Percentiles rank a stretch among this genome's conserved stretches.
Conservation (phyloP, 805 yeast species). For the Metschnikowia similis region DNA sequence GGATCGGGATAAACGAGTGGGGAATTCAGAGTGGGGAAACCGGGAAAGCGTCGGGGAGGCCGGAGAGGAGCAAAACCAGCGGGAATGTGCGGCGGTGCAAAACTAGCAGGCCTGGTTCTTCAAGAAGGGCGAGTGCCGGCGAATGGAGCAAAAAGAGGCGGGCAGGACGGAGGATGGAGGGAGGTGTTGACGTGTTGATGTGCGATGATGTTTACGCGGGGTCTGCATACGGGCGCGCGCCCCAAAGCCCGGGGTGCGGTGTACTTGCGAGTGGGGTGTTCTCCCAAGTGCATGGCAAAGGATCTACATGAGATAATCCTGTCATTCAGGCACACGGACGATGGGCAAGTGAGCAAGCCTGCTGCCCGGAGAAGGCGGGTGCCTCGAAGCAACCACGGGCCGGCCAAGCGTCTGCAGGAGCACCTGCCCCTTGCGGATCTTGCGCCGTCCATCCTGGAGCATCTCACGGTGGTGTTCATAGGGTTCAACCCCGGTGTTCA, state of each 20-base stretch:
- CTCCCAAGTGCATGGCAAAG: neutral
- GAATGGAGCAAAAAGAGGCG: neutral
- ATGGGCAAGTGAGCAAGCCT: neutral
- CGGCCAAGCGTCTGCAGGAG: neutral
- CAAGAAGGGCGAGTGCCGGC: too few relatives aligned
- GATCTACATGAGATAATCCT: conserved; percentile 5
- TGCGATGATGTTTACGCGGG: conserved; percentile 1
- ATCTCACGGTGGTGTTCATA: conserved; percentile 46
- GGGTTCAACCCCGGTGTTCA: conserved; percentile 72
- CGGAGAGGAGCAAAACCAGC: too few relatives aligned
- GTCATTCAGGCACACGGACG: conserved; percentile 8
- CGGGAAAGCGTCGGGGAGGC: too few relatives aligned
- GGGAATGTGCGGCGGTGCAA: too few relatives aligned
- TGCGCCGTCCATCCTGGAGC: conserved; percentile 27
- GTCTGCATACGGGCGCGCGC: neutral
- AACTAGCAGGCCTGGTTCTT: too few relatives aligned
- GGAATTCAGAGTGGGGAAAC: too few relatives aligned
- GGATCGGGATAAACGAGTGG: too few relatives aligned
- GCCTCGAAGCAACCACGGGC: neutral
- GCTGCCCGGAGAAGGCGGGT: too few relatives aligned
- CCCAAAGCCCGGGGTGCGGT: neutral
- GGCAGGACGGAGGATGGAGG: neutral
- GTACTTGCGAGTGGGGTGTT: neutral
- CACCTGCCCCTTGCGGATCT: conserved; percentile 21
- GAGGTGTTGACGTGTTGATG: neutral